Evolutionary conservation across 1,284 basidiomycete genomes (phyloP).

Genomic region (Ceratobasidium sp.): DNA sequence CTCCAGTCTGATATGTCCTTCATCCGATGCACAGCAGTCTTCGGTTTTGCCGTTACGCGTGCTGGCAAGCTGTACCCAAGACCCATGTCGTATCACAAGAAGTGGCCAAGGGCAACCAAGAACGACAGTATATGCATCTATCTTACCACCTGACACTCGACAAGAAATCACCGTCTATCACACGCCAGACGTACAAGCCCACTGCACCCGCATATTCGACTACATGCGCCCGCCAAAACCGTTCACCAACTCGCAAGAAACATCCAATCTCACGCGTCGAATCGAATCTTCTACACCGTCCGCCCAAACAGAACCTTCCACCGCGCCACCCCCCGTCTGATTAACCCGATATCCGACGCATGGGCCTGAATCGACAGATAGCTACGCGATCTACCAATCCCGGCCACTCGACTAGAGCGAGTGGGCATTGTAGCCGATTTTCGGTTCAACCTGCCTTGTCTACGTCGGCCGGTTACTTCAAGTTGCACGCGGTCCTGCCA

Average conservation of each 20-base stretch:
- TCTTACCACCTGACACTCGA: constrained; percentile 14
- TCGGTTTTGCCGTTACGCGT: constrained; percentile 3
- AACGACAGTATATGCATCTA: neutral
- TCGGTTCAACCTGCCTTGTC: neutral
- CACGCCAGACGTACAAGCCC: neutral
- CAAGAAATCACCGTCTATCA: constrained; percentile 7
- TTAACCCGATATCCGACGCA: constrained; percentile 5
- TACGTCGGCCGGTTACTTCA: constrained; percentile 27
- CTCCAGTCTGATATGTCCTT: neutral
- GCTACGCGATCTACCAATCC: constrained; percentile 14
- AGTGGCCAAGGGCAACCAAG: neutral
- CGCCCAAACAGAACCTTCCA: neutral
- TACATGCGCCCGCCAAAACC: constrained; percentile 8
- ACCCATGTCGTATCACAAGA: neutral
- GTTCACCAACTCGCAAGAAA: too few relatives aligned
- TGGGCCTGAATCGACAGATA: neutral
- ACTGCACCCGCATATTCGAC: neutral
- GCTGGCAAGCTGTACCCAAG: neutral
- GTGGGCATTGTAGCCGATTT: constrained; percentile 8
- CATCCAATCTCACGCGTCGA: constrained; percentile 13
- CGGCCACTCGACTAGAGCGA: neutral
- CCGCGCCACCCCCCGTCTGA: constrained; percentile 12
- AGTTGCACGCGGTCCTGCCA: constrained; percentile 22
- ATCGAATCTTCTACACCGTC: constrained; percentile 4
- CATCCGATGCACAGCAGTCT: neutral